Percentiles rank a stretch among this genome's conserved stretches.
Conservation (phyloP, 192 early-diverging fungal genomes). For the Lobosporangium transversale region DNA sequence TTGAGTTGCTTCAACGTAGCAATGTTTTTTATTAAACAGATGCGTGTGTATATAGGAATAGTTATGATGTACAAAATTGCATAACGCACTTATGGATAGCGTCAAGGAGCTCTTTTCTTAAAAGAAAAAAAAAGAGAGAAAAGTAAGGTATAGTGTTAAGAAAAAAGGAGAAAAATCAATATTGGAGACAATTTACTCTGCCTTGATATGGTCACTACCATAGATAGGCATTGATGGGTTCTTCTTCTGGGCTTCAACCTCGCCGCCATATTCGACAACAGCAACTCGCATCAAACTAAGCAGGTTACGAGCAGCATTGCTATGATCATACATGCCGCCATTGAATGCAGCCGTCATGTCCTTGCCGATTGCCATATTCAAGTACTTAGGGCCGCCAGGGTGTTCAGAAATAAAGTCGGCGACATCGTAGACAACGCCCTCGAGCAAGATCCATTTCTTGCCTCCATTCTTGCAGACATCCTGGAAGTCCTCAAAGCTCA, state of each 20-base stretch:
- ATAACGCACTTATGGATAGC: constrained; percentile 24
- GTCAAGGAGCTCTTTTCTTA: constrained; percentile 8
- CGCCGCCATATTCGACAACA: constrained; percentile 64
- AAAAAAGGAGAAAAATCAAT: neutral
- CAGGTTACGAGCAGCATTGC: constrained; percentile 92
- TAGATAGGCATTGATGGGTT: constrained; percentile 49
- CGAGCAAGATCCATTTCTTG: constrained; percentile 84
- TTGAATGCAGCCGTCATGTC: constrained; percentile 94
- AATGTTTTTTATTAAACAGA: too few relatives aligned
- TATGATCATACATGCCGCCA: constrained; percentile 94
- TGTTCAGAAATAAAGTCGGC: constrained; percentile 87
- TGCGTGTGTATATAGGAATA: neutral
- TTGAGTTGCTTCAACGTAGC: too few relatives aligned
- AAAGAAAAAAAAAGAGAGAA: neutral
- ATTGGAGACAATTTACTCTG: constrained; percentile 6
- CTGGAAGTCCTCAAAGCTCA: constrained; percentile 71
- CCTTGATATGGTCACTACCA: constrained; percentile 35
- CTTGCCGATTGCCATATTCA: constrained; percentile 82
- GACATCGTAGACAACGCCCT: constrained; percentile 88
- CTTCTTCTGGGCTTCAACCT: constrained; percentile 58
- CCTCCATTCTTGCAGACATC: constrained; percentile 63
- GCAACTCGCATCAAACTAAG: constrained; percentile 81
- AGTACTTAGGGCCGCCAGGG: constrained; percentile 86
- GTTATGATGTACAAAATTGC: too few relatives aligned
- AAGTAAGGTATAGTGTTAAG: neutral